phyloP scores from a whole-genome alignment of 148 eudicot species.

The Nepenthes gracilis region DNA sequence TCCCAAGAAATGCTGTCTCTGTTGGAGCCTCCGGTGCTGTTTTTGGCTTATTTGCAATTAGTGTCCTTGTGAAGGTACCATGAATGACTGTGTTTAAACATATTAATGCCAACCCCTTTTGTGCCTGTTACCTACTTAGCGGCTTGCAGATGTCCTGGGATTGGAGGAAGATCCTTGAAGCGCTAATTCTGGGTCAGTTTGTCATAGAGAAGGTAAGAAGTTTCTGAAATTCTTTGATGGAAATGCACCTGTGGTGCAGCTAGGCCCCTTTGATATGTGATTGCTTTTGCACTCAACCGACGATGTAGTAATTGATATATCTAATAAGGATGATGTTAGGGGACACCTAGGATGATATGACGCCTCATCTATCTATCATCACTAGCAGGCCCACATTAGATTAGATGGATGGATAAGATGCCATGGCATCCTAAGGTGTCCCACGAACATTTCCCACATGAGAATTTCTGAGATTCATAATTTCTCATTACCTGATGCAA shows the following conservation, averaged over 20 bases:
- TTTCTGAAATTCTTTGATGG: background rate
- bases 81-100: background rate
- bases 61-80: conserved; percentile 87
- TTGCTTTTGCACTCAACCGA: background rate
- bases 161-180: conserved; percentile 99
- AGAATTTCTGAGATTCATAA: too few species aligned
- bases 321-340: too few species aligned
- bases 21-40: conserved; percentile 98
- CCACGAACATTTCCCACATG: too few species aligned
- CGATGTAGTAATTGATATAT: background rate
- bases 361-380: too few species aligned
- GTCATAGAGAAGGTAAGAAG: conserved; percentile 72
- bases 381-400: too few species aligned
- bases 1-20: conserved; percentile 90
- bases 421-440: too few species aligned
- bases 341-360: too few species aligned
- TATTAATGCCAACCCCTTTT: background rate
- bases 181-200: conserved; percentile 93
- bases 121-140: conserved; percentile 8
- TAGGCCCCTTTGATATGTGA: background rate
- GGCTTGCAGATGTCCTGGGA: conserved; percentile 86
- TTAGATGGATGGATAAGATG: too few species aligned
- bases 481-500: too few species aligned
- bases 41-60: conserved; percentile 93
- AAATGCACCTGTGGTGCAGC: background rate